Evolutionary conservation across 345 rosid species (phyloP).

Genomic region (Combretum micranthum): DNA sequence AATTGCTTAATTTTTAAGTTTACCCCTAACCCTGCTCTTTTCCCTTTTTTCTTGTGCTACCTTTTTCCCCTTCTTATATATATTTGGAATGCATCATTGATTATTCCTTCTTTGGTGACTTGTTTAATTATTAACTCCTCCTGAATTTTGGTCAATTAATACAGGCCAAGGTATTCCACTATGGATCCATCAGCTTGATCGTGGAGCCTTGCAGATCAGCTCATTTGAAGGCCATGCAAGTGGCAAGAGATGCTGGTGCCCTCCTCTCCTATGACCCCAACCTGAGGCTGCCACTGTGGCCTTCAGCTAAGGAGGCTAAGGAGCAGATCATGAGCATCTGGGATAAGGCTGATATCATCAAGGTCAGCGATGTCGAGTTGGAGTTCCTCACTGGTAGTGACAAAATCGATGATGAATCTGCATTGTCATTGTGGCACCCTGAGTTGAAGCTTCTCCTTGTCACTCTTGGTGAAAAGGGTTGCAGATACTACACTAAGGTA

Average conservation of each 20-base stretch:
- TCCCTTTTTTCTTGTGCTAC: too few species aligned
- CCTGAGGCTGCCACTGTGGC: conserved; percentile 91
- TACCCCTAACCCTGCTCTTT: too few species aligned
- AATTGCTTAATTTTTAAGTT: too few species aligned
- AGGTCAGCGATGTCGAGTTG: conserved; percentile 91
- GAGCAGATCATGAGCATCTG: conserved; percentile 88
- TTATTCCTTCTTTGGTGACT: too few species aligned
- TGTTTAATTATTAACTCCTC: too few species aligned
- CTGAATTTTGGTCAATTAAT: too few species aligned
- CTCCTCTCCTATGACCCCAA: conserved; percentile 94
- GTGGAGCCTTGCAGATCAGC: conserved; percentile 99
- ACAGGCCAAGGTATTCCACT: conserved; percentile 87
- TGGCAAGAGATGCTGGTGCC: conserved; percentile 81
- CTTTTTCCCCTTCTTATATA: too few species aligned
- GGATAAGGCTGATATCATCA: conserved; percentile 94
- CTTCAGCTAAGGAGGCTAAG: conserved; percentile 77
- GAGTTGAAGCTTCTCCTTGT: conserved; percentile 78
- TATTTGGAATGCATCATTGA: too few species aligned
- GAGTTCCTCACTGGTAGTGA: conserved; percentile 85
- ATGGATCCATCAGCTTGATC: conserved; percentile 93
- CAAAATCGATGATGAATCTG: conserved; percentile 66
- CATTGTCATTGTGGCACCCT: conserved; percentile 83
- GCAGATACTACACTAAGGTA: conserved; percentile 95
- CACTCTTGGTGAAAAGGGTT: conserved; percentile 92
- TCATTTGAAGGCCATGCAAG: conserved; percentile 86